Evolutionary conservation across 768 basidiomycete genomes (phyloP).

Genomic region (Agrocybe pediades): DNA sequence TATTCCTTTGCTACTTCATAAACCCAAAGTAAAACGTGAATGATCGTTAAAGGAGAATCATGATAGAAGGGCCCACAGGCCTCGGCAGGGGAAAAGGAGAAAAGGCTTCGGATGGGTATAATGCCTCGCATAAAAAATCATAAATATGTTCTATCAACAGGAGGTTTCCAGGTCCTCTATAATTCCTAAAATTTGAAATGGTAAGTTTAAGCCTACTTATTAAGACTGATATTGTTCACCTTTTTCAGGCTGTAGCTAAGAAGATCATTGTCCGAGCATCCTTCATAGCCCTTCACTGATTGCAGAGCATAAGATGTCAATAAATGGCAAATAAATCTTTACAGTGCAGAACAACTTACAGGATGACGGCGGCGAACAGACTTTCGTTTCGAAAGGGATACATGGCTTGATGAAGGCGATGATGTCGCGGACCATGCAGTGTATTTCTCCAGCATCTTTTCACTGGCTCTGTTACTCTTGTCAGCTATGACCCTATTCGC

Average conservation of each 20-base stretch:
- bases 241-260: too few relatives aligned
- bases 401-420: conserved; percentile 4
- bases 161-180: neutral
- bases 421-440: neutral
- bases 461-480: neutral
- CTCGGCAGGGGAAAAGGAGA: neutral
- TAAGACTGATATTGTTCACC: neutral
- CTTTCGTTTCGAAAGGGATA: conserved; percentile 8
- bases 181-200: neutral
- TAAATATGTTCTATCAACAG: neutral
- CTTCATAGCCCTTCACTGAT: neutral
- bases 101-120: neutral
- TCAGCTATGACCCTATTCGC: neutral
- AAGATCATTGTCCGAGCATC: too few relatives aligned
- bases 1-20: neutral
- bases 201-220: too few relatives aligned
- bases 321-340: neutral
- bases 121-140: neutral
- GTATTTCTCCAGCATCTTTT: conserved; percentile 8
- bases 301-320: neutral
- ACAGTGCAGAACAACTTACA: neutral
- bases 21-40: neutral
- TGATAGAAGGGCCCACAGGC: too few relatives aligned
- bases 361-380: conserved; percentile 16
- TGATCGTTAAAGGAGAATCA: too few relatives aligned